Evolutionary conservation across 371 early-diverging fungal genomes (phyloP), one percentile per base, ranked within the genome.

Genomic region (Mortierella sp.): DNA sequence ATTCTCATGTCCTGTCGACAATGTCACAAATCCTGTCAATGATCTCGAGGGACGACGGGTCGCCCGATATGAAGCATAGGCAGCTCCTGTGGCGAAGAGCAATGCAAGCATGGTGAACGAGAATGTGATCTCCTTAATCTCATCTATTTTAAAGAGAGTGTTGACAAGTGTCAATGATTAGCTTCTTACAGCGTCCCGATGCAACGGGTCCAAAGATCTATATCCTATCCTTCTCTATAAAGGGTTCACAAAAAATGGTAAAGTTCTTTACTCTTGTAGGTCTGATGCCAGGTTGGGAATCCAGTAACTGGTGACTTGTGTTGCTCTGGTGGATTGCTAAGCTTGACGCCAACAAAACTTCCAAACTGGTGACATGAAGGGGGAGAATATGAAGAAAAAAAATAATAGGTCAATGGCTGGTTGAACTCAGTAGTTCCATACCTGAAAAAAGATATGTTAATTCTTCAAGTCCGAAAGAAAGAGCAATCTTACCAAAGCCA

Each of bases 221-320:
- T n/a, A n/a, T n/a, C 3, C 37, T 9, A 37, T 3, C 37, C 9
- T 5, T 37, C 37, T 9, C 37, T 37, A 37, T 5, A 37, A 37
- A 9, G 9, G 37, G 3, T 37, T 3, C 9, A 37, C 3, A 37
- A 3, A 37, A 9, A 37, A 37, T 37, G 37, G 37, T 37, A 9
- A 37, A 37, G 37, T 37, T 37, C 37, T 66, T 21, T 80, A 80
- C 80, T 56, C 48, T 57, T 18, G 37, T 64, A 70, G 5, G 43
- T 48, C 21, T 67, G 50, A 50, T 81, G 81, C 81, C 81, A 81
- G 28, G 70, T 70, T 16, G 81, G 81, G 57, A 57, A 81, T 37
- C 79, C 74, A 4, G 81, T 73, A 28, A 76, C 30, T 16, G 77
- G 76, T 12, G 66, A 65, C n/a, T 44, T 73, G 57, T 68, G 64